Evolutionary conservation across 768 basidiomycete genomes (phyloP), one percentile per base, ranked within the genome.

Genomic region (Lentinula boryana): DNA sequence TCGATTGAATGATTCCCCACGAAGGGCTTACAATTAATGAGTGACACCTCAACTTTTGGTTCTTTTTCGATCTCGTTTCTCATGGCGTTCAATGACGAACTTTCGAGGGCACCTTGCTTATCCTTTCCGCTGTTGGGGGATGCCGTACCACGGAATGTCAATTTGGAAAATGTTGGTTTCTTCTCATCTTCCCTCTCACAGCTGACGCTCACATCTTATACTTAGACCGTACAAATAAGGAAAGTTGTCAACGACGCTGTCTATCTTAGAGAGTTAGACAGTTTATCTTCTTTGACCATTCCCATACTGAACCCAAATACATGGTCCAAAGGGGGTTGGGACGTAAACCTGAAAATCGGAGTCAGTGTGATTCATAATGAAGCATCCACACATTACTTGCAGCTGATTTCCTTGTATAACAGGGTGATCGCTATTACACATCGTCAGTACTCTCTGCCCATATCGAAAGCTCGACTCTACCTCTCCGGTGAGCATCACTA

Each of bases 21-120:
- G 15, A 63, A 92, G 88, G 91, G 91, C 4, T 63, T 91, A 13
- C 89, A 93, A 74, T 68, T 89, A 52, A 79, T 83, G 43, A 80
- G 83, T 62, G 88, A 90, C 64, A 81, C 79, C 32, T 67, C 77
- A 0, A 78, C 74, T 0, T 92, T 91, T 63, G 90, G 89, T 2
- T 79, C 83, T 7, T 90, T 92, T 68, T 80, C 80, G 7, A 63
- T 78, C 56, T 76, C 83, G 2, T 78, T 93, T 51, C 72, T 92
- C 44, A 76, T 78, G 4, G 69, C 80, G 4, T 80, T 89, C 63
- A 81, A 84, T 16, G 91, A 92, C 63, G 89, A 93, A 64, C 81
- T 84, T 64, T 69, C 76, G 5, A 91, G 89, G 67, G 68, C 83
- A n/a, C 78, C 88, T 5, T 74, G 79, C 27, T 64, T 90, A 48